Evolutionary conservation across 2,329 filamentous ascomycete genomes (phyloP), one percentile per base, ranked within the genome.

Genomic region (Phaeosphaeria sp.): DNA sequence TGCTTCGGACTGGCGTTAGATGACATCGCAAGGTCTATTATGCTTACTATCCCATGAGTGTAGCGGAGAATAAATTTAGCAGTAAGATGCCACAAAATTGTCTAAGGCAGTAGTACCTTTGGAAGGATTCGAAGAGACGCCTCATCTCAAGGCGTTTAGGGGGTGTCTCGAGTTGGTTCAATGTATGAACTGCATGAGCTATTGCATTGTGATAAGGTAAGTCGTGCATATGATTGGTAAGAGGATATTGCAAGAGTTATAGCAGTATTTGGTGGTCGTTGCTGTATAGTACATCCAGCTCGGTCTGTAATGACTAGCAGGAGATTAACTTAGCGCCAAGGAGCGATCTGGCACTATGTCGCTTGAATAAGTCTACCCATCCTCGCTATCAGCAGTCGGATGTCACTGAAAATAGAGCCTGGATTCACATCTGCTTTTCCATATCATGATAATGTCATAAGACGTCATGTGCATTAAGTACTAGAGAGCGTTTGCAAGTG

Each of bases 31-130:
- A 78, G 49, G 0, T 76, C 77, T 1, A 81, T 23, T 1, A 80
- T 50, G 63, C 84, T 78, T 25, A 81, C 76, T 0, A 83, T 41
- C 0, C 84, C 73, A 1, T 83, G 80, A 0, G 78, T 54, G 59
- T 85, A 86, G 0, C 84, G 74, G 64, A 81, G 81, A 20, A 71
- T 2, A 55, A 82, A 80, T 1, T 82, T 73, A 6, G 72, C 51
- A 0, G 71, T 15, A 50, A 82, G 81, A 3, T 15, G 27, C 9
- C 21, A 15, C 15, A 46, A 11, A 3, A 36, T 36, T 11, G 30
- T 3, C 13, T 36, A 13, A 7, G 3, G 30, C 30, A 36, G 30
- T 3, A 36, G 30, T 15, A 6, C 13, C 13, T 15, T 36, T 36
- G 7, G 30, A 36, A 15, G 13, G 30, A 36, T 13, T 36, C 30